Evolutionary conservation across 2,329 filamentous ascomycete genomes (phyloP), one percentile per base, ranked within the genome.

Genomic region (Aspergillus unguis): DNA sequence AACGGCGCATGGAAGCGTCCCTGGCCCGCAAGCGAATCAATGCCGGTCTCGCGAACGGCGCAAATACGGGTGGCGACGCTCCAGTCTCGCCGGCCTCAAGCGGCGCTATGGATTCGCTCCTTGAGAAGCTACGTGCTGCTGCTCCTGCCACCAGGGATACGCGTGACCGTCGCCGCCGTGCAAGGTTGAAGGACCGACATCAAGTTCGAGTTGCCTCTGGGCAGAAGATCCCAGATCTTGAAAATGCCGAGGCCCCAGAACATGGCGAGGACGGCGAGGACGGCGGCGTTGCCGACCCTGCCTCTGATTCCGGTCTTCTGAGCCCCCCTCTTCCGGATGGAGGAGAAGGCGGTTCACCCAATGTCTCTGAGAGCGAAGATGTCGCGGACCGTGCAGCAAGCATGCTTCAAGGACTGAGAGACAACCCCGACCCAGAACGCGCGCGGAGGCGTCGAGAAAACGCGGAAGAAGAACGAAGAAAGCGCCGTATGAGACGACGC

Each of bases 111-210:
- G 94, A 99, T 74, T 90, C 88, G 37, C 77, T 99, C 26, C 83
- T 99, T 44, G 90, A 96, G 82, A 97, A 97, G 74, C 78, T 99
- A 51, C 87, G 94, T 53, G 92, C 91, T 51, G 94, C 94, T 1
- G 92, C 92, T 51, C 92, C 94, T 29, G 90, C 96, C 74, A 84
- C 89, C 28, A 82, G 89, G 69, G 92, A 96, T 70, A 88, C 95
- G 71, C 84, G 92, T 65, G 94, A 97, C 71, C 85, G 91, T 62
- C 85, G 94, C 58, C 84, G 92, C 53, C 84, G 92, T 60, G 91
- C 92, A 36, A 82, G 92, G 50, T 81, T 97, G 62, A 95, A 95
- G 81, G 92, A 96, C 66, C 82, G 86, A 28, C 90, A 96, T 67
- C 89, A 95, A 73, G 88, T 94, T 31, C 88, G 92, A 56, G 83